Conservation (phyloP, 345 rosid species). For the Pseudoturritis turrita region DNA sequence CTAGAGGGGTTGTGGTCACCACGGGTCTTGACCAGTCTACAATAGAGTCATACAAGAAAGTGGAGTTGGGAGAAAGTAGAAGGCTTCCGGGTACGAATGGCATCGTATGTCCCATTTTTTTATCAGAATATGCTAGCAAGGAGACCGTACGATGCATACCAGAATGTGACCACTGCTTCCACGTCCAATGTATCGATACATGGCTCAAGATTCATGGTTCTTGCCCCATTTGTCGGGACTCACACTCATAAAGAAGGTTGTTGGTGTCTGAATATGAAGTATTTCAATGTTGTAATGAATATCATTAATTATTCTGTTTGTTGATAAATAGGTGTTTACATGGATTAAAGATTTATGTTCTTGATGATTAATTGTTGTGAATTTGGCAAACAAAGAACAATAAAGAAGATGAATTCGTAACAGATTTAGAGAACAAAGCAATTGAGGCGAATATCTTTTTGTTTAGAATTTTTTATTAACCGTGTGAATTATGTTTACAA, state of each 20-base stretch:
- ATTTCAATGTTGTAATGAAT: too few relatives aligned
- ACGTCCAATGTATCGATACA: slow-evolving; percentile 56
- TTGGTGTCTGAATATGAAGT: background rate
- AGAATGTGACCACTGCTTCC: slow-evolving; percentile 64
- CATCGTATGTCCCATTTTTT: slow-evolving; percentile 51
- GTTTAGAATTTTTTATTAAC: too few relatives aligned
- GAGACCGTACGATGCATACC: slow-evolving; percentile 53
- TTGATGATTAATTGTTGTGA: too few relatives aligned
- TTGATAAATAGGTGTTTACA: background rate
- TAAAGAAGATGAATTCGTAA: too few relatives aligned
- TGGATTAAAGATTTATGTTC: background rate
- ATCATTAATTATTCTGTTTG: background rate
- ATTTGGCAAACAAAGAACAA: too few relatives aligned
- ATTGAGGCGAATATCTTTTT: too few relatives aligned
- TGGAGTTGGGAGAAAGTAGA: slow-evolving; percentile 60
- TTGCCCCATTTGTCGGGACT: slow-evolving; percentile 66
- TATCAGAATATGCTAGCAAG: slow-evolving; percentile 47
- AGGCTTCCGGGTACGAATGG: slow-evolving; percentile 52
- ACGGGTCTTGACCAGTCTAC: slow-evolving; percentile 59
- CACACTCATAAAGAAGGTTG: slow-evolving; percentile 8
- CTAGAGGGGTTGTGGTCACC: slow-evolving; percentile 1
- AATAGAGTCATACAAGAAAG: slow-evolving; percentile 55
- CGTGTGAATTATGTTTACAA: too few relatives aligned
- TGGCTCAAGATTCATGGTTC: slow-evolving; percentile 56
- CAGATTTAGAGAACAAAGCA: too few relatives aligned